Evolutionary conservation across 371 early-diverging fungal species (phyloP), one percentile per base, ranked within the genome.

Genomic region (Apophysomyces variabilis): DNA sequence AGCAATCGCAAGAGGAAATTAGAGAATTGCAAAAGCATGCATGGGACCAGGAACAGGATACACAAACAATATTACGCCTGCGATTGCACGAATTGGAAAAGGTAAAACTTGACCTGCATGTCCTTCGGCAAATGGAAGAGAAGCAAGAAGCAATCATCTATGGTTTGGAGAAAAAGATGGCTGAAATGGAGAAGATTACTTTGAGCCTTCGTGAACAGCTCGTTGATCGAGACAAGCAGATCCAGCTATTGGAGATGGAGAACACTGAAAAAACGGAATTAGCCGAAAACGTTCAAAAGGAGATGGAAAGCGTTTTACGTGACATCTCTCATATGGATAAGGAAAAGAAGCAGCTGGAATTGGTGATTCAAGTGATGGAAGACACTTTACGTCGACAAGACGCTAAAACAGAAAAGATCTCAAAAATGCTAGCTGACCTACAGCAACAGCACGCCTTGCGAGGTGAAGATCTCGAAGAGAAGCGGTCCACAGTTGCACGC

Each of bases 131-230:
- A 0, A 70, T 83, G 7, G 80, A 78, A 43, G 73, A 71, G n/a
- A 75, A 77, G 35, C 83, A 83, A 68, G 77, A 80, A 57, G 65
- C 56, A 8, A 71, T 83, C 32, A 83, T 83, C 38, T 61, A 67
- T 45, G 64, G 71, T 1, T 57, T 80, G 0, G 80, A 83, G 26
- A 5, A 35, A 0, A 80, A 83, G 56, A 18, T 80, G n/a, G 66
- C 58, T 14, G 78, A 77, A 13, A 78, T 78, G 79, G 73, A 78
- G 9, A 62, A 65, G 11, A 65, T 77, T 4, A 60, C 73, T 0
- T 18, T 13, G 36, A 64, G 66, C 1, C 60, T 80, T n/a, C 75
- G 68, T 8, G 46, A 62, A 8, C 77, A 78, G 58, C 37, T 83
- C 16, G 67, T 63, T 7, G 79, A 71, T 3, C 69, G 77, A 6